Percentiles rank a stretch among this genome's conserved stretches.
Evolutionary conservation across 306 rosid genomes (phyloP).

Genomic region (Vigna reflexopilosa): DNA sequence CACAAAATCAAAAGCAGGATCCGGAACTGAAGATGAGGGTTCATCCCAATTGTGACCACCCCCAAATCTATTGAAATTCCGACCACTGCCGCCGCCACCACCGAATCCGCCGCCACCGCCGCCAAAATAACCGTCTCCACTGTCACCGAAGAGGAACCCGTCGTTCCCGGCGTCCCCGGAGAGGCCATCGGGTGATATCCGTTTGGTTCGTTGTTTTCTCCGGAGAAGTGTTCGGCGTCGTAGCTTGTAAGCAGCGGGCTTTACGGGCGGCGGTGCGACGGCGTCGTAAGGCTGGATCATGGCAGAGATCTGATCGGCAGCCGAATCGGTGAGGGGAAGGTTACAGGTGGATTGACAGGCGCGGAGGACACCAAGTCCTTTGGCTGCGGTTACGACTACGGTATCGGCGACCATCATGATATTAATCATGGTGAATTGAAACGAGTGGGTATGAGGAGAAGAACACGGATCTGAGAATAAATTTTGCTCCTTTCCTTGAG

Average conservation of each 20-base stretch:
- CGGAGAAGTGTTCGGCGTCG: slow-evolving; percentile 64
- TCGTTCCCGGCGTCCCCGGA: slow-evolving; percentile 55
- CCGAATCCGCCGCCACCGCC: slow-evolving; percentile 56
- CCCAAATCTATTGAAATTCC: slow-evolving; percentile 80
- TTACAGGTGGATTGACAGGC: slow-evolving; percentile 26
- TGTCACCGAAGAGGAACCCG: slow-evolving; percentile 60
- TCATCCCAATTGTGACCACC: slow-evolving; percentile 73
- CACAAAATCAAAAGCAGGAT: slow-evolving; percentile 84
- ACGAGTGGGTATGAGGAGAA: not conserved
- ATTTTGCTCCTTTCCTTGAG: not conserved
- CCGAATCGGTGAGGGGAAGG: slow-evolving; percentile 42
- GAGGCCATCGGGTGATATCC: slow-evolving; percentile 60
- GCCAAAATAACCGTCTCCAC: slow-evolving; percentile 53
- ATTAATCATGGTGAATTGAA: slow-evolving; percentile 29
- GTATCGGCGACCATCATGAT: slow-evolving; percentile 67
- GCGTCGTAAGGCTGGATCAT: slow-evolving; percentile 64
- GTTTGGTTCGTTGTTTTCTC: slow-evolving; percentile 68
- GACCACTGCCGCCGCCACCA: slow-evolving; percentile 68
- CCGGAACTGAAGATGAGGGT: slow-evolving; percentile 63
- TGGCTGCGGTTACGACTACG: slow-evolving; percentile 54
- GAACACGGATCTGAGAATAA: not conserved
- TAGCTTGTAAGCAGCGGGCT: slow-evolving; percentile 47
- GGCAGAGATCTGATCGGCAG: slow-evolving; percentile 66
- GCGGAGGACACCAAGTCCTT: slow-evolving; percentile 64
- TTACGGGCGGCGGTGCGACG: slow-evolving; percentile 77